Conservation (phyloP, 371 early-diverging fungal species). For the Gilbertella persicaria region DNA sequence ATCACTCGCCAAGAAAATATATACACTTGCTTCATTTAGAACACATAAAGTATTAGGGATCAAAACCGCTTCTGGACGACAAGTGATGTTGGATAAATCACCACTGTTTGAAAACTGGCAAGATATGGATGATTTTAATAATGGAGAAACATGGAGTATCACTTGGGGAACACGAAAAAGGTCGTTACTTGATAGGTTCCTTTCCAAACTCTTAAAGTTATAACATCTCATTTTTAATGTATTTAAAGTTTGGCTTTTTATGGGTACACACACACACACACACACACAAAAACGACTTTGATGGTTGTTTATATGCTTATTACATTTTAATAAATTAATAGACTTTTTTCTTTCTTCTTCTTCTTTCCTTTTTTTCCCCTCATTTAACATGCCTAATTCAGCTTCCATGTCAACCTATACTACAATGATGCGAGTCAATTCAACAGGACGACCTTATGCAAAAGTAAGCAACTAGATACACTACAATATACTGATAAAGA, state of each 20-base stretch:
- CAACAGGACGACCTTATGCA: conserved; percentile 31
- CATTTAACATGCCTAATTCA: neutral
- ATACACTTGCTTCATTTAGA: conserved; percentile 35
- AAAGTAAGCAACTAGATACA: conserved; percentile 13
- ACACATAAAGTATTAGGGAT: conserved; percentile 36
- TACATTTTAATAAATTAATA: neutral
- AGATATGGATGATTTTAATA: conserved; percentile 23
- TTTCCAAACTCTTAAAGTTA: neutral
- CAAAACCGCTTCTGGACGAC: conserved; percentile 34
- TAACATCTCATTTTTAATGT: neutral
- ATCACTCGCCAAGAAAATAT: conserved; percentile 36
- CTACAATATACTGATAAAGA: neutral
- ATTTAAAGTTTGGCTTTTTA: neutral
- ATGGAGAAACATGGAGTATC: conserved; percentile 42
- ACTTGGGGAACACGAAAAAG: conserved; percentile 13
- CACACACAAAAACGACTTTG: neutral
- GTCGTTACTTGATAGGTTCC: neutral
- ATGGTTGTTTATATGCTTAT: neutral
- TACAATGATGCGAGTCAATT: conserved; percentile 29
- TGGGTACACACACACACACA: neutral
- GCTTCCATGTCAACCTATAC: conserved; percentile 23
- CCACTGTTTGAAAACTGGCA: conserved; percentile 28
- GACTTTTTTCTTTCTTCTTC: neutral
- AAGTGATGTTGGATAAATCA: conserved; percentile 29
- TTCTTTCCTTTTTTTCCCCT: neutral